Percentiles rank a stretch among this genome's conserved stretches.
Conservation (phyloP, 805 yeast genomes). For the Candida berthetii region DNA sequence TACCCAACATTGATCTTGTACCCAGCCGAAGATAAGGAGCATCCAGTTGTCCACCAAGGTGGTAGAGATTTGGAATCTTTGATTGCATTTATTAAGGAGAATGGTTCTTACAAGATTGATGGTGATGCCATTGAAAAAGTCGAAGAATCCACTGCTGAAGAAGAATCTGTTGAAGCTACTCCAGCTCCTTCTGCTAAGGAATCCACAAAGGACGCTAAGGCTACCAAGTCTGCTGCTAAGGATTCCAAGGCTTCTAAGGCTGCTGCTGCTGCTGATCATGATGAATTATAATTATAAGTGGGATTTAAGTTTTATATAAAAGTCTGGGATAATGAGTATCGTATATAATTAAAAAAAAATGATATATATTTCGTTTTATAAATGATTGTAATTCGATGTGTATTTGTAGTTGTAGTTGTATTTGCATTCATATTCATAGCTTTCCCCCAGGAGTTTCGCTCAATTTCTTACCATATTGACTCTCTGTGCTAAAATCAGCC, state of each 20-base stretch:
- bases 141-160: slow-evolving; percentile 2
- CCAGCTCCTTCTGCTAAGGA: slow-evolving; percentile 1
- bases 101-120: slow-evolving; percentile 60
- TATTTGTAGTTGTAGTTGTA: too few relatives aligned
- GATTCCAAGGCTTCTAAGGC: slow-evolving; percentile 2
- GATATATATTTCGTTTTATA: not conserved
- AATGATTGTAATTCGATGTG: not conserved
- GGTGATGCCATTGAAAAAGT: slow-evolving; percentile 27
- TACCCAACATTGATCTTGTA: slow-evolving; percentile 90
- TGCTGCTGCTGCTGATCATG: slow-evolving; percentile 6
- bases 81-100: slow-evolving; percentile 61
- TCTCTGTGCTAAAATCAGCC: slow-evolving; percentile 39
- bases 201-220: not conserved
- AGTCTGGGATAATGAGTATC: too few relatives aligned
- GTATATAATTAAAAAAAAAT: not conserved
- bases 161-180: slow-evolving; percentile 8
- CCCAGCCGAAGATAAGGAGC: slow-evolving; percentile 76
- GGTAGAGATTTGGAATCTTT: slow-evolving; percentile 70
- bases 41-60: slow-evolving; percentile 62
- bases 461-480: slow-evolving; percentile 17
- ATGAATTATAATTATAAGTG: slow-evolving; percentile 5
- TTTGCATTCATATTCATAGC: slow-evolving; percentile 15
- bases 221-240: slow-evolving; percentile 2
- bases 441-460: slow-evolving; percentile 37
- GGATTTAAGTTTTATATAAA: too few relatives aligned